Evolutionary conservation across 257 asterid genomes (phyloP), one percentile per base, ranked within the genome.

Genomic region (Knoxia roxburghii): DNA sequence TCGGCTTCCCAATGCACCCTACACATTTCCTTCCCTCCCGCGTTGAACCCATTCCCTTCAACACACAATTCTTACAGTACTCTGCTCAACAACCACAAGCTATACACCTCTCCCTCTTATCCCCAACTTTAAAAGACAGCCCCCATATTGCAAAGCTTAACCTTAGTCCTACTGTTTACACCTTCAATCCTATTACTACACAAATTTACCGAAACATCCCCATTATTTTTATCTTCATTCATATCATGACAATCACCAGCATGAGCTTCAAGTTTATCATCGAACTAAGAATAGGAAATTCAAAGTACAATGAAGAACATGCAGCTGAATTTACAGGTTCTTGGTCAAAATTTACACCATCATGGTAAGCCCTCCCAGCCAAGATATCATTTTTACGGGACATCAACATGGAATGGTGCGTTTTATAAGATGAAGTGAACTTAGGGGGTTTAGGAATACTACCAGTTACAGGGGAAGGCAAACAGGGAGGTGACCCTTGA

Each of bases 11-110:
- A 14, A 84, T 86, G 78, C 96, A 88, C 0, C 83, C 84, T 26
- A 86, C 74, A 21, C 96, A 89, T 77, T 89, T 89, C 73, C 96
- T 73, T 49, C 96, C 96, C 81, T 89, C 96, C 4, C 95, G 91
- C 96, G 86, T 89, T 29, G 89, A 75, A 59, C 95, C 96, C 96
- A 89, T 89, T 37, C 84, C 86, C 77, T 81, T 84, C 58, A 88
- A 50, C 73, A 88, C 68, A 61, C 96, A 89, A 23, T 74, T 78
- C 53, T 63, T 78, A 62, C 96, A 89, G 79, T 89, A 89, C 79
- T 77, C 82, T 14, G 83, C 86, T 57, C 83, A 83, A 71, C n/a
- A n/a, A n/a, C n/a, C n/a, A n/a, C 96, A 88, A 20, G 83, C 96
- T 17, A 86, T 60, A 63, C 96, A 88, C 43, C 30, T 40, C 70